Base-by-base conservation (phyloP, 257 asterid species). In the Catharanthus roseus region DNA sequence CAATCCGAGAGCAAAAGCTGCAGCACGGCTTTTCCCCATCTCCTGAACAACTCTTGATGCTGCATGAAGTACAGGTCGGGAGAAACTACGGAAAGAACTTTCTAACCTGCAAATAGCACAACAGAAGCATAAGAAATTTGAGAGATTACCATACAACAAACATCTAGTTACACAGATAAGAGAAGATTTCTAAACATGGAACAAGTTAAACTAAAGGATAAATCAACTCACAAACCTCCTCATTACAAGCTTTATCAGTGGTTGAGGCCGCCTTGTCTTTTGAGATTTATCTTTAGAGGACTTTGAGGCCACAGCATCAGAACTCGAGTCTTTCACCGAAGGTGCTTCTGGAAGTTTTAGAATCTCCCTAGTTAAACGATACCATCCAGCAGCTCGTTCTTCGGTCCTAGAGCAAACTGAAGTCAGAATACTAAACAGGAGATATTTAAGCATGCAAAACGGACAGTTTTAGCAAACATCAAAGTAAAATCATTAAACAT, bases 311-410 rank as follows among this genome's bases (percentile, higher is more conserved):
- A 72, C 85, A 77, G 81, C 76, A 41, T 90, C 97, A 42, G 95
- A 77, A 77, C 77, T 79, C 28, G 83, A 68, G 78, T 90, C 97
- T 78, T 81, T 93, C 74, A 81, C 79, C 33, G 95, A 83, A 72
- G 97, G 88, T 73, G 92, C 90, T 74, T 91, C 97, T 44, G 99
- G 99, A 74, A 91, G 83, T 84, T 89, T 91, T 74, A 95, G 93
- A 74, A 95, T 89, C 85, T 95, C 99, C 78, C 96, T 86, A 58
- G 91, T 86, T 72, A 95, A 80, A 75, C 97, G 90, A 79, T 89
- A 88, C 99, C 99, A 95, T 76, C 99, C 99, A 79, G 85, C 89
- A 79, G 99, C 99, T 82, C 97, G 86, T 75, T 91, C 99, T 81
- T 95, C 99, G 26, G 97, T 84, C 88, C 99, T 95, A 77, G 23